phyloP scores from a whole-genome alignment of 768 basidiomycete genomes.

The Wakefieldia striispora region DNA sequence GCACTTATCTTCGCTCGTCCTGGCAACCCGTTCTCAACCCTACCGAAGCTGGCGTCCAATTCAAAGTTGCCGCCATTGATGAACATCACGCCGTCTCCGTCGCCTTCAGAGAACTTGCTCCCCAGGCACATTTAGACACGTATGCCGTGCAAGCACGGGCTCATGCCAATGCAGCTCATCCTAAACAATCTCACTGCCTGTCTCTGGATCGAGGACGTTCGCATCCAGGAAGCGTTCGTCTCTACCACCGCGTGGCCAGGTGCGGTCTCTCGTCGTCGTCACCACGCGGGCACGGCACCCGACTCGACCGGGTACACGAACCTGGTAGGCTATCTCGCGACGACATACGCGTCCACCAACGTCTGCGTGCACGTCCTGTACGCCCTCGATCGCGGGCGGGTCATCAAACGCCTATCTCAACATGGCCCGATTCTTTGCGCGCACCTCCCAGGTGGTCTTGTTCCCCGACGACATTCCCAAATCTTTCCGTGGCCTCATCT shows the following conservation, averaged over 20 bases:
- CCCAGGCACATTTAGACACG: slow-evolving; percentile 33
- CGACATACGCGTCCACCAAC: slow-evolving; percentile 11
- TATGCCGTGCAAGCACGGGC: slow-evolving; percentile 30
- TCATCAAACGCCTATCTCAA: slow-evolving; percentile 58
- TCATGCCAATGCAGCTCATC: background rate
- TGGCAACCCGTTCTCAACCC: background rate
- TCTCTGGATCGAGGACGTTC: slow-evolving; percentile 43
- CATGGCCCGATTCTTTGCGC: slow-evolving; percentile 58
- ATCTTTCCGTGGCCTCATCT: background rate
- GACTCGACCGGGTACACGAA: slow-evolving; percentile 21
- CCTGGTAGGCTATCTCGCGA: slow-evolving; percentile 17
- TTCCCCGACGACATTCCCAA: slow-evolving; percentile 46
- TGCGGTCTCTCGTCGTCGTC: slow-evolving; percentile 47
- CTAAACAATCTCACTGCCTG: slow-evolving; percentile 42
- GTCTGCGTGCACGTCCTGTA: slow-evolving; percentile 50
- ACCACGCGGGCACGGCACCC: slow-evolving; percentile 33
- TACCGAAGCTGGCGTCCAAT: background rate
- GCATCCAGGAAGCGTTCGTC: slow-evolving; percentile 32
- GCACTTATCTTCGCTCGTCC: slow-evolving; percentile 3
- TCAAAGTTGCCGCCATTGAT: slow-evolving; percentile 19
- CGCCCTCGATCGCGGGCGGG: slow-evolving; percentile 30
- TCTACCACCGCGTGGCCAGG: slow-evolving; percentile 48
- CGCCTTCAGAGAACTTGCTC: slow-evolving; percentile 31
- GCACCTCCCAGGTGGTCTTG: slow-evolving; percentile 45
- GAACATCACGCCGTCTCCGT: slow-evolving; percentile 32